Base-by-base conservation (phyloP, 2,329 filamentous ascomycete species). In the Diaporthe vexans region DNA sequence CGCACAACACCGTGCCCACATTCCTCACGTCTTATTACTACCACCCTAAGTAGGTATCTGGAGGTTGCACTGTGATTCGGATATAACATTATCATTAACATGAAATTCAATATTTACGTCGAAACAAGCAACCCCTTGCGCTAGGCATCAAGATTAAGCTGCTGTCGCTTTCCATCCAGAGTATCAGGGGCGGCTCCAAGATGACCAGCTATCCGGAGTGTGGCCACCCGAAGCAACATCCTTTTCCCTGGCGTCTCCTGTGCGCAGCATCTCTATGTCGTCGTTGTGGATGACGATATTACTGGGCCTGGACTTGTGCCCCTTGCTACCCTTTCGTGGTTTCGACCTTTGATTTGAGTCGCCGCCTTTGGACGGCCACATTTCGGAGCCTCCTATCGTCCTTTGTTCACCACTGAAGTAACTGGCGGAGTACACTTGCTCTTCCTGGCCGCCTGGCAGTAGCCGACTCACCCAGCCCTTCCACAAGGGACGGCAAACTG, bases 381-480 rank as follows among this genome's bases (percentile, higher is more conserved):
- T 72, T 8, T 72, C 69, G 26, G 69, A 72, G 15, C 69, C 69
- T 29, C 69, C 69, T 29, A 72, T 72, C 5, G 69, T 72, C n/a
- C 56, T 13, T 17, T 37, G 69, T 17, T 72, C 13, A n/a, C 54
- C 54, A 24, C 56, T 46, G n/a, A 19, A 61, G 19, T 37, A 51
- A 24, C 56, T 61, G 43, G 15, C n/a, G 29, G 54, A 59, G 33
- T 35, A 3, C n/a, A 17, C 8, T 15, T 43, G 19, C 33, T 51
- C 46, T 24, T 24, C 5, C 4, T 26, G 3, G 63, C 46, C 29
- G 10, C 51, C 57, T 24, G 70, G 54, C 15, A 72, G 43, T 3
- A 72, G 11, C 19, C 57, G 57, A 24, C 40, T 54, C 17, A 72
- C 70, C 57, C 57, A 65, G 9, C 37, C 35, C 58, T 72, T 72